phyloP scores from a whole-genome alignment of 176 grass and related monocot species.

The Cenchrus purpureus region DNA sequence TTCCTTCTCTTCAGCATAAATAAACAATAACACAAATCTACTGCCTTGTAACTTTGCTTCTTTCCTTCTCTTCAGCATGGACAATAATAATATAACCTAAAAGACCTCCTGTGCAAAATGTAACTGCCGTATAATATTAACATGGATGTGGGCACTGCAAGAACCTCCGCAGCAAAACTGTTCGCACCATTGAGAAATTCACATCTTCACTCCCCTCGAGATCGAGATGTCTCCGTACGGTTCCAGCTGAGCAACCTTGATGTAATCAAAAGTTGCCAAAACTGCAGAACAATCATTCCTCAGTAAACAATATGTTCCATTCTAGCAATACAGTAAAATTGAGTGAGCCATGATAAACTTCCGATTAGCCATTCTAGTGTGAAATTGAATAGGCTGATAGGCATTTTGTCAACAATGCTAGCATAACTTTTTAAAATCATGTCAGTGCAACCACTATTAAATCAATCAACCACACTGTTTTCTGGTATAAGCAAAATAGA shows the following conservation, averaged over 20 bases:
- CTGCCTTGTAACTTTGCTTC: neutral
- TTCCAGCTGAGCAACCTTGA: constrained; percentile 65
- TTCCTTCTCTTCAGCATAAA: no score
- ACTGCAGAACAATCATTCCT: constrained; percentile 44
- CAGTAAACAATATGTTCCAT: constrained; percentile 10
- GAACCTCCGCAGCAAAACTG: neutral
- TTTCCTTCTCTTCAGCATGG: constrained; percentile 10
- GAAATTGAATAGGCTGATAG: neutral
- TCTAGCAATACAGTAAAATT: neutral
- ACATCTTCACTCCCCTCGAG: constrained; percentile 80
- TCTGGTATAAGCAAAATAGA: constrained; percentile 19
- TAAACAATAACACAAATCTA: neutral
- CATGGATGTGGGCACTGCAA: neutral
- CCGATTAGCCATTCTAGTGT: neutral
- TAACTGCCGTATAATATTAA: constrained; percentile 28
- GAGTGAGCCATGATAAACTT: neutral
- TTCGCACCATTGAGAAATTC: constrained; percentile 24
- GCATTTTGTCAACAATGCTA: neutral
- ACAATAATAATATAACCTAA: neutral
- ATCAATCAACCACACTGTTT: neutral
- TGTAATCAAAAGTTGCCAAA: constrained; percentile 63
- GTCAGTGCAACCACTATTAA: neutral
- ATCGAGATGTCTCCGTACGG: constrained; percentile 77
- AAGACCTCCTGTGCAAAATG: constrained; percentile 22
- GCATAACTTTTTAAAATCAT: neutral